Evolutionary conservation across 2,329 filamentous ascomycete genomes (phyloP).

Genomic region (Apiospora marii): DNA sequence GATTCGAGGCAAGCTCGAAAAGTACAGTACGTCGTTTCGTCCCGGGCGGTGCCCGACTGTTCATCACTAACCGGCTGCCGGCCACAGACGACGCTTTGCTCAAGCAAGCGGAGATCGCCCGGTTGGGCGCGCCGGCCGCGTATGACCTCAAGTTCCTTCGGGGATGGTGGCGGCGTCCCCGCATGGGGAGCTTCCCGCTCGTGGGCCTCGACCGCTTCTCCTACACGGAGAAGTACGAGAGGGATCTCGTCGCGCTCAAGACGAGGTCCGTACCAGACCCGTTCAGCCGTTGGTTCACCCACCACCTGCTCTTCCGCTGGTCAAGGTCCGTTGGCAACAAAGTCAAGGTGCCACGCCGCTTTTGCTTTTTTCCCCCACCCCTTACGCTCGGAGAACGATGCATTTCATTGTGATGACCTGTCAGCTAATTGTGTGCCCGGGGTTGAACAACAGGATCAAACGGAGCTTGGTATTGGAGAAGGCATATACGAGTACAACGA

Average conservation of each 20-base stretch:
- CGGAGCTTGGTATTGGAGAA: conserved; percentile 20
- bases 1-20: conserved; percentile 27
- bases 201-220: conserved; percentile 26
- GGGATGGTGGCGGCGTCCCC: conserved; percentile 25
- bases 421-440: too few relatives aligned
- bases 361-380: neutral
- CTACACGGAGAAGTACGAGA: conserved; percentile 13
- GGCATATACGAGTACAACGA: conserved; percentile 28
- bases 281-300: conserved; percentile 28
- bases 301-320: conserved; percentile 23
- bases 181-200: conserved; percentile 28
- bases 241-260: conserved; percentile 28
- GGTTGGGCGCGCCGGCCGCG: conserved; percentile 12
- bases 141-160: conserved; percentile 27
- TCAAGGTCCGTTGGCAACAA: conserved; percentile 24
- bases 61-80: too few relatives aligned
- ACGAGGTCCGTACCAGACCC: conserved; percentile 22
- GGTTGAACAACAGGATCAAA: neutral
- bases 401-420: too few relatives aligned
- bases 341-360: conserved; percentile 24
- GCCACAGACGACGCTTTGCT: conserved; percentile 22
- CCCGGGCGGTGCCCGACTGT: too few relatives aligned
- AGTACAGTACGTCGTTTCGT: conserved; percentile 27
- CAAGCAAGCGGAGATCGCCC: conserved; percentile 26
- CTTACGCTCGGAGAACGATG: neutral